A percentile compares a stretch with the other conserved stretches of the same genome.
phyloP scores from a whole-genome alignment of 1,139 yeast genomes.

The Diutina mesorugosa region DNA sequence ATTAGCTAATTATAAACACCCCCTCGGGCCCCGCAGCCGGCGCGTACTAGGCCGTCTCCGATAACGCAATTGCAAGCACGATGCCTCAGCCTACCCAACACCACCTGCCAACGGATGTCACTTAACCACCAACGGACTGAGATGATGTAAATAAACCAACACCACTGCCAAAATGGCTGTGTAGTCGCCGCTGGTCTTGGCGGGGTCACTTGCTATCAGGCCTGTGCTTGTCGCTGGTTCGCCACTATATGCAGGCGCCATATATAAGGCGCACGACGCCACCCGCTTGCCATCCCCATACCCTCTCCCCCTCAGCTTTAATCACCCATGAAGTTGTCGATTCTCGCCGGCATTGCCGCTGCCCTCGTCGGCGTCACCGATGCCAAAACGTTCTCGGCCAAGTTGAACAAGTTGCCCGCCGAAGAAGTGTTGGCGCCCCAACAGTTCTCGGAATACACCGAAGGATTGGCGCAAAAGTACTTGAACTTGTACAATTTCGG shows the following conservation, averaged over 20 bases:
- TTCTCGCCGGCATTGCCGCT: constrained; percentile 32
- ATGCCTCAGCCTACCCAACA: too few relatives aligned
- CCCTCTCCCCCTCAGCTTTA: constrained; percentile 1
- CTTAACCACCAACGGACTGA: too few relatives aligned
- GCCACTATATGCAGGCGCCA: background rate
- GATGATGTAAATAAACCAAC: too few relatives aligned
- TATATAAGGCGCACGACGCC: constrained; percentile 1
- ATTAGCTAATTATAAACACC: too few relatives aligned
- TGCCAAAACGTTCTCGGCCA: constrained; percentile 52
- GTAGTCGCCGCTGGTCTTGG: too few relatives aligned
- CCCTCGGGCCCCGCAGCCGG: too few relatives aligned
- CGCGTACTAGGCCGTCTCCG: too few relatives aligned
- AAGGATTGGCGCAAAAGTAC: constrained; percentile 66
- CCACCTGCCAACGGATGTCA: too few relatives aligned
- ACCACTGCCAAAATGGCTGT: too few relatives aligned
- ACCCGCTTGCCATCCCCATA: background rate
- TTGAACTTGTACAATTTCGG: constrained; percentile 15
- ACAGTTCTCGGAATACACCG: constrained; percentile 50
- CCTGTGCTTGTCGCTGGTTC: background rate
- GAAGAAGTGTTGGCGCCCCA: constrained; percentile 50
- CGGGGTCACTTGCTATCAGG: background rate
- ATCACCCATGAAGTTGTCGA: constrained; percentile 6
- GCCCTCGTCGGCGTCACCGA: constrained; percentile 29
- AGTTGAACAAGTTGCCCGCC: constrained; percentile 49
- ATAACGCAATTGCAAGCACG: too few relatives aligned